Evolutionary conservation across 305 asterid genomes (phyloP).

Genomic region (Fraxinus angustifolia): DNA sequence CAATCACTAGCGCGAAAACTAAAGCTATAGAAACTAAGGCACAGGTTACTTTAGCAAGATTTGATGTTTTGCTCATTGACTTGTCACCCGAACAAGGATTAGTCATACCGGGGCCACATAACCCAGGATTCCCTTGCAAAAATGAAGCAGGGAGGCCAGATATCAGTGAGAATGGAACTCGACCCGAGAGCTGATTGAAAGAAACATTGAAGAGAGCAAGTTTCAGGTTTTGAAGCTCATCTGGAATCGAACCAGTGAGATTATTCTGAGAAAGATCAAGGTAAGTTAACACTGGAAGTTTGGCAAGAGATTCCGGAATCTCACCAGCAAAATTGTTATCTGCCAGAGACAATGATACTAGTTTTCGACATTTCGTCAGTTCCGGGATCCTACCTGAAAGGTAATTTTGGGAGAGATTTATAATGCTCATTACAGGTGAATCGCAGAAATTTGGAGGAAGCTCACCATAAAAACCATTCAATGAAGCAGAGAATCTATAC

Average conservation of each 20-base stretch:
- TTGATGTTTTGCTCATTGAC: slow-evolving; percentile 21
- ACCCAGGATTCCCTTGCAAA: slow-evolving; percentile 70
- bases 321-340: slow-evolving; percentile 55
- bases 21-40: slow-evolving; percentile 47
- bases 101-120: slow-evolving; percentile 79
- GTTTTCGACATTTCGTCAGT: slow-evolving; percentile 54
- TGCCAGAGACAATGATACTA: slow-evolving; percentile 68
- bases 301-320: slow-evolving; percentile 68
- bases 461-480: slow-evolving; percentile 59
- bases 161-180: slow-evolving; percentile 54
- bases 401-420: slow-evolving; percentile 60
- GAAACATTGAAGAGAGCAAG: slow-evolving; percentile 84
- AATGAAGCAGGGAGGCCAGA: slow-evolving; percentile 81
- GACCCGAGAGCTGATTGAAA: slow-evolving; percentile 62
- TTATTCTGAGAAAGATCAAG: slow-evolving; percentile 77
- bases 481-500: slow-evolving; percentile 77
- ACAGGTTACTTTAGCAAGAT: slow-evolving; percentile 41
- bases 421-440: slow-evolving; percentile 78
- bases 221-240: slow-evolving; percentile 60
- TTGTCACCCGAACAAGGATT: slow-evolving; percentile 40
- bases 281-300: slow-evolving; percentile 70
- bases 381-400: slow-evolving; percentile 65
- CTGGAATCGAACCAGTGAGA: slow-evolving; percentile 69
- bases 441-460: slow-evolving; percentile 80
- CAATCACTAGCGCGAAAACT: slow-evolving; percentile 37